These are phyloP conservation scores for Pyrenophora teres DNA, from an alignment of 2,329 filamentous ascomycete genomes.

Conservation along the genomic window DNA sequence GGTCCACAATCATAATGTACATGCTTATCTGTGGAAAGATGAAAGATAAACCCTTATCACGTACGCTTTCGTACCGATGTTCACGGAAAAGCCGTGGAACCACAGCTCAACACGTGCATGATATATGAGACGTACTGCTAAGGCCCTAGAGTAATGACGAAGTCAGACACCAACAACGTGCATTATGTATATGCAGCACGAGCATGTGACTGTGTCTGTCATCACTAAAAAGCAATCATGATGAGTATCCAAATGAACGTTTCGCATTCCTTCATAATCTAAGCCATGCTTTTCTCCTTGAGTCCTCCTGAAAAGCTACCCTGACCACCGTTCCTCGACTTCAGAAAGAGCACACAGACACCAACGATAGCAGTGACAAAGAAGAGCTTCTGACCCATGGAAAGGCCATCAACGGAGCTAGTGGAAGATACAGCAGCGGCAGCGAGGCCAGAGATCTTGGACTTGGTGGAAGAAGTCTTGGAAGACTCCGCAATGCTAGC, in stretches of 20 bases:
- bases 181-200: not conserved
- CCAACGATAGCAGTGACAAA: slow-evolving; percentile 51
- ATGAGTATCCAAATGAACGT: slow-evolving; percentile 2
- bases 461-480: slow-evolving; percentile 18
- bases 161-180: no score
- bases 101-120: no score
- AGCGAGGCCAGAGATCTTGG: slow-evolving; percentile 25
- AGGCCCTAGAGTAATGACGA: no score
- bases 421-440: slow-evolving; percentile 20
- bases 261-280: slow-evolving; percentile 22
- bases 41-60: no score
- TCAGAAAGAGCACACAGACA: slow-evolving; percentile 49
- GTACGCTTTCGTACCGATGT: no score
- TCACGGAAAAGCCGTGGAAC: no score
- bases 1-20: no score
- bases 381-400: slow-evolving; percentile 52
- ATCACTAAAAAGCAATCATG: not conserved
- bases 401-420: slow-evolving; percentile 45
- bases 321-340: slow-evolving; percentile 36
- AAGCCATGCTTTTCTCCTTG: slow-evolving; percentile 51
- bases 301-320: slow-evolving; percentile 17
- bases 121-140: no score
- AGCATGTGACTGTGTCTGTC: not conserved
- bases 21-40: no score
- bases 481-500: slow-evolving; percentile 33